A percentile compares a stretch with the other conserved stretches of the same genome.
phyloP scores from a whole-genome alignment of 2,329 filamentous ascomycete species.

The Neonectria hederae region DNA sequence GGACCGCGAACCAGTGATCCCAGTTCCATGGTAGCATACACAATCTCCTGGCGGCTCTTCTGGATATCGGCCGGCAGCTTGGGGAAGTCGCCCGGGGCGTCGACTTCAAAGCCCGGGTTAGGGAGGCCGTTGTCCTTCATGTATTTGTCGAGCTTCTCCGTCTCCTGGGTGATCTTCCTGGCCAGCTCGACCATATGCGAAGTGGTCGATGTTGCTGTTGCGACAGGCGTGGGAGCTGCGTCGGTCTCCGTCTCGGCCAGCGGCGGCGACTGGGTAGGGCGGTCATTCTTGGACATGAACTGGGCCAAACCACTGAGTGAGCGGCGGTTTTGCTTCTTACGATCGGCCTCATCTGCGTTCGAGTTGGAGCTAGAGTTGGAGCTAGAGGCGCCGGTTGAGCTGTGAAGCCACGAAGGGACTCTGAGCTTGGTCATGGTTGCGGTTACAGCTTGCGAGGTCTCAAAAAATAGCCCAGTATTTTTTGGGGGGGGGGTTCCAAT shows the following conservation, averaged over 20 bases:
- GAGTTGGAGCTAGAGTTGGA: slow-evolving; percentile 8
- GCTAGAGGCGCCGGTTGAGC: slow-evolving; percentile 16
- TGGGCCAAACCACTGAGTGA: slow-evolving; percentile 46
- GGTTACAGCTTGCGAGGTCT: neutral
- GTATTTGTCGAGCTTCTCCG: slow-evolving; percentile 60
- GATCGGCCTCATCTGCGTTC: slow-evolving; percentile 36
- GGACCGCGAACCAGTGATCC: slow-evolving; percentile 59
- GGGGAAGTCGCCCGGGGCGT: slow-evolving; percentile 58
- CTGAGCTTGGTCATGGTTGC: slow-evolving; percentile 38
- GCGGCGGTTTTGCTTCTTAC: slow-evolving; percentile 48
- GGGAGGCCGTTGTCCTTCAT: slow-evolving; percentile 53
- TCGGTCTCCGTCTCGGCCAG: slow-evolving; percentile 15
- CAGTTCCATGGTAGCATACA: slow-evolving; percentile 60
- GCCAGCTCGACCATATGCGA: slow-evolving; percentile 58
- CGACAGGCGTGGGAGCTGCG: neutral
- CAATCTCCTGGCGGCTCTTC: slow-evolving; percentile 56
- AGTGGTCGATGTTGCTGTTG: slow-evolving; percentile 29
- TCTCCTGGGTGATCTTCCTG: slow-evolving; percentile 57
- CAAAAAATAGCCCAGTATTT: neutral
- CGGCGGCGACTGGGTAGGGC: slow-evolving; percentile 12
- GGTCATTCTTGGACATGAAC: slow-evolving; percentile 36
- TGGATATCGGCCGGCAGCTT: slow-evolving; percentile 57
- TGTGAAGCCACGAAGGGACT: slow-evolving; percentile 49
- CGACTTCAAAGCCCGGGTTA: slow-evolving; percentile 56
- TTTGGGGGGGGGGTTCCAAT: no score